These are phyloP conservation scores for Candida gigantensis DNA, from an alignment of 1,139 yeast genomes.

Conservation along the genomic window DNA sequence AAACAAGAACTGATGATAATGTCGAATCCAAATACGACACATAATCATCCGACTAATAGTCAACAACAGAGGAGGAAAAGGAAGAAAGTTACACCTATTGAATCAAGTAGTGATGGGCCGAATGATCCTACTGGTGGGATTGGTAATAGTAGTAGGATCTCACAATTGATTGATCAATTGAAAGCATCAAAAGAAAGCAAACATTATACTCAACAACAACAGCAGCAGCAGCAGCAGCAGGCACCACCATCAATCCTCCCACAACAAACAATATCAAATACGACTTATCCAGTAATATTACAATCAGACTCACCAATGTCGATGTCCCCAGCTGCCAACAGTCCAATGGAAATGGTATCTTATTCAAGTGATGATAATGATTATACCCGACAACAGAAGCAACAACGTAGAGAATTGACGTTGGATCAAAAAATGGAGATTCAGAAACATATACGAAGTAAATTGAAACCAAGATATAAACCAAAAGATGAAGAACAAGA, in stretches of 20 bases:
- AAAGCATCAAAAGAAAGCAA: slow-evolving; percentile 12
- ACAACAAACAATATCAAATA: background rate
- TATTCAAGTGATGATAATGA: slow-evolving; percentile 15
- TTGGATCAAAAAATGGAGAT: slow-evolving; percentile 50
- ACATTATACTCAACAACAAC: slow-evolving; percentile 5
- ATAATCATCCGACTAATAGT: background rate
- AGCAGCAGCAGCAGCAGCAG: slow-evolving; percentile 9
- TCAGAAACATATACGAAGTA: slow-evolving; percentile 54
- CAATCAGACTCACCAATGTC: slow-evolving; percentile 15
- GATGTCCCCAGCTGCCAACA: slow-evolving; percentile 14
- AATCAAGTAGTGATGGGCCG: slow-evolving; percentile 1
- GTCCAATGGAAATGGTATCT: slow-evolving; percentile 15
- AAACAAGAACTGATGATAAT: background rate
- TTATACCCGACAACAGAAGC: slow-evolving; percentile 5
- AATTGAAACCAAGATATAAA: slow-evolving; percentile 48
- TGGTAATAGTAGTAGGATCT: slow-evolving; percentile 21
- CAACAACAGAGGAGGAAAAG: slow-evolving; percentile 23
- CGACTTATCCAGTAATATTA: slow-evolving; percentile 1
- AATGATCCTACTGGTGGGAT: background rate
- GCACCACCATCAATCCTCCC: slow-evolving; percentile 2
- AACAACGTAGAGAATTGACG: slow-evolving; percentile 23
- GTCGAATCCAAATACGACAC: background rate
- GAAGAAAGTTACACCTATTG: slow-evolving; percentile 22
- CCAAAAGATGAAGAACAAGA: slow-evolving; percentile 2
- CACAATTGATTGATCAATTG: slow-evolving; percentile 30